Base-by-base conservation (phyloP, 495 filamentous ascomycete species). In the Letharia columbiana region DNA sequence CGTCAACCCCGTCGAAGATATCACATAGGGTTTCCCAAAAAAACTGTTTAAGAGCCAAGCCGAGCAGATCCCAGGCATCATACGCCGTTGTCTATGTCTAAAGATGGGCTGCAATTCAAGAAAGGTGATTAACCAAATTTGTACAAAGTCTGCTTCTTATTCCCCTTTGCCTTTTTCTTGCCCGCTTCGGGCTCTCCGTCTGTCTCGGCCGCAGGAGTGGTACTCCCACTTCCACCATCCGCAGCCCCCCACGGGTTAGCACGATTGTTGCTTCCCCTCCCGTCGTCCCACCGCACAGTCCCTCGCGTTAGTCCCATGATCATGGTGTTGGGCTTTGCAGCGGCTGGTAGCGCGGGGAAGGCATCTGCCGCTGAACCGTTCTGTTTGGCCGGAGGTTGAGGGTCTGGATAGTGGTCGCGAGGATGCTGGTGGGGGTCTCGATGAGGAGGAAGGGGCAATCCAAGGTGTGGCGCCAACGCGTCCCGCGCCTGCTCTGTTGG, bases 311-410 rank as follows among this genome's bases (percentile, higher is more conserved):
- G 89, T 1, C 91, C 91, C 35, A 90, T 90, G 68, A 94, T 89
- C 10, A 90, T 84, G 9, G 86, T 89, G 65, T 86, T 86, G 2
- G 91, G 91, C 71, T 91, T 95, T 0, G 86, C 79, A 12, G 89
- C 91, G 0, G 85, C 78, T 0, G 92, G 92, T 8, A 97, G 82
- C 6, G 91, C 87, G 3, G 92, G 92, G 73, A 96, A 97, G 0
- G 88, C 86, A 57, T 90, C 87, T 10, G 64, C 65, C 12, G 77
- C 75, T 12, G 50, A 17, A 33, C 69, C 70, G 75, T 73, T 69
- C 0, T 73, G 37, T 41, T 41, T 75, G 65, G 65, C 73, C 39
- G 62, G 63, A 67, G 64, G 45, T 67, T 67, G 50, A 49, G 44
- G 62, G 75, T 69, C 71, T 72, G 11, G 74, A 72, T 9, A 67